phyloP scores from a whole-genome alignment of 2,329 filamentous ascomycete genomes.

The Elsinoe batatas region DNA sequence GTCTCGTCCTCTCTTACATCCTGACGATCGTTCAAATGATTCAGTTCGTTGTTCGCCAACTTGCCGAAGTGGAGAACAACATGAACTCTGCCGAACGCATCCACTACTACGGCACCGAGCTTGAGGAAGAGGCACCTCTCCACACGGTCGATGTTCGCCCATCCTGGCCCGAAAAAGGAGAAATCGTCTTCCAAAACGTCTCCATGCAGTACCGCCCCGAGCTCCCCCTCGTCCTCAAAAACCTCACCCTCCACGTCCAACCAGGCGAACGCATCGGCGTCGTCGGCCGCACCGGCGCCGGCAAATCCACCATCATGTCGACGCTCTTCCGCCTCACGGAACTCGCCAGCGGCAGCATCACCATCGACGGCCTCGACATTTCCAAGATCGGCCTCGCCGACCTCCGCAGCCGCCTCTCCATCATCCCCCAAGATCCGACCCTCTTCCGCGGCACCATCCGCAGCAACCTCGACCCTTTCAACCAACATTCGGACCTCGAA shows the following conservation, averaged over 20 bases:
- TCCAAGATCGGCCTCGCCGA: constrained; percentile 64
- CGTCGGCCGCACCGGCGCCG: constrained; percentile 71
- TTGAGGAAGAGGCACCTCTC: constrained; percentile 82
- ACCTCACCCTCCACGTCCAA: constrained; percentile 53
- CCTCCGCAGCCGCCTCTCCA: constrained; percentile 59
- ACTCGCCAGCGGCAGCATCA: constrained; percentile 38
- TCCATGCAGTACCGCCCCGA: constrained; percentile 44
- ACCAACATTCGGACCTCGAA: constrained; percentile 65
- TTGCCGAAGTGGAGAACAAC: constrained; percentile 92
- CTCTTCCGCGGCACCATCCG: constrained; percentile 73
- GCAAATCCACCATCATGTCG: constrained; percentile 76
- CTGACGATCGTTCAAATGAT: constrained; percentile 90
- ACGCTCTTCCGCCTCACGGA: constrained; percentile 63
- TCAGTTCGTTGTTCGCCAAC: constrained; percentile 85
- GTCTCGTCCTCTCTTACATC: constrained; percentile 87
- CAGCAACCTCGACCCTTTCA: constrained; percentile 71
- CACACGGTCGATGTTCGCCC: constrained; percentile 60
- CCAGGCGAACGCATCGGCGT: constrained; percentile 74
- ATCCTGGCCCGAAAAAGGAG: constrained; percentile 77
- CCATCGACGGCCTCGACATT: constrained; percentile 48
- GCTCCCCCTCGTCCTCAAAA: constrained; percentile 40
- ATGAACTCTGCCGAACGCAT: constrained; percentile 95
- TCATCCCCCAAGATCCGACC: constrained; percentile 78
- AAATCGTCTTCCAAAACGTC: constrained; percentile 45
- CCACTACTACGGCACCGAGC: constrained; percentile 74